phyloP scores from a whole-genome alignment of 768 basidiomycete species.

The Baorangia bicolor region DNA sequence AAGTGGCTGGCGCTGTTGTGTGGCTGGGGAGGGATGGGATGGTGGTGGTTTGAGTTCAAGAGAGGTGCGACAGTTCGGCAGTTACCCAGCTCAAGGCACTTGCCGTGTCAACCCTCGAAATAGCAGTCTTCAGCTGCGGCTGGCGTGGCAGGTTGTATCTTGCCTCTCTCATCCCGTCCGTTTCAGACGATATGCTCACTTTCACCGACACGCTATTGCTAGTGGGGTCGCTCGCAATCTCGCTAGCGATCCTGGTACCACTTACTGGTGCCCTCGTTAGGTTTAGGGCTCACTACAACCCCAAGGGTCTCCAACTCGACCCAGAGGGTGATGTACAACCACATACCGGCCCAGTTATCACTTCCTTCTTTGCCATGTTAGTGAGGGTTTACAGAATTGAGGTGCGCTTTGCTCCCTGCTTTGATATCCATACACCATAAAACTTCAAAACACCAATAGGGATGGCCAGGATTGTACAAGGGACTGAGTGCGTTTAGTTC shows the following conservation, averaged over 20 bases:
- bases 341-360: conserved; percentile 75
- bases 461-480: conserved; percentile 76
- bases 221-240: conserved; percentile 46
- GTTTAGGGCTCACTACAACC: conserved; percentile 83
- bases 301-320: conserved; percentile 79
- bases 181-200: conserved; percentile 31
- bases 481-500: conserved; percentile 53
- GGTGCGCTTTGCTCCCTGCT: conserved; percentile 38
- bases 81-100: conserved; percentile 25
- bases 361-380: conserved; percentile 74
- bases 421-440: neutral
- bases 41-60: conserved; percentile 35
- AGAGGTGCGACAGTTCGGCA: conserved; percentile 18
- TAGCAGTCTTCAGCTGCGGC: conserved; percentile 6
- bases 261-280: conserved; percentile 70
- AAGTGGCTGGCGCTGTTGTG: neutral
- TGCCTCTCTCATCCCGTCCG: neutral
- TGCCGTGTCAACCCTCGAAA: conserved; percentile 26
- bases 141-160: neutral
- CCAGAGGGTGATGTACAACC: conserved; percentile 73
- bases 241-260: conserved; percentile 58
- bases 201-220: conserved; percentile 42
- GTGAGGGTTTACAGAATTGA: conserved; percentile 68
- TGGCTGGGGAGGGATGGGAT: conserved; percentile 4
- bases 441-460: conserved; percentile 37